Evolutionary conservation across 345 rosid genomes (phyloP).

Genomic region (Cochlearia excelsa): DNA sequence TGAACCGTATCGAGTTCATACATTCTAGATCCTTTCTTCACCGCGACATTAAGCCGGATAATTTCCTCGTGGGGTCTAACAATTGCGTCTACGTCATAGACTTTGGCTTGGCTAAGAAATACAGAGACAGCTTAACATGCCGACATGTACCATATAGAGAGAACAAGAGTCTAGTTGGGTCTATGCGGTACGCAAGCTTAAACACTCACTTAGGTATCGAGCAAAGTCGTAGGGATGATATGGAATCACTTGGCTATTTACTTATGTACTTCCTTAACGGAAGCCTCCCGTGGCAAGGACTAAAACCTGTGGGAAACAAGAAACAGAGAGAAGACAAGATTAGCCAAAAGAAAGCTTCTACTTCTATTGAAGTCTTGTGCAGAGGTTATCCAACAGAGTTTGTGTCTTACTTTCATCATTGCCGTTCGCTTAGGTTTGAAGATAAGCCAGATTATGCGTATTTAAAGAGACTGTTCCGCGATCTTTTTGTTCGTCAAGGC

Average conservation of each 20-base stretch:
- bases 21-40: slow-evolving; percentile 92
- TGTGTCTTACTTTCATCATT: slow-evolving; percentile 91
- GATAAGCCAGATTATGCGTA: slow-evolving; percentile 97
- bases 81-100: slow-evolving; percentile 72
- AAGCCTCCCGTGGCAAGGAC: slow-evolving; percentile 99
- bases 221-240: slow-evolving; percentile 99
- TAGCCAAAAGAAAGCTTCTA: slow-evolving; percentile 93
- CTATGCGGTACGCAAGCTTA: slow-evolving; percentile 99
- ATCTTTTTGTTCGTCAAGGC: slow-evolving; percentile 93
- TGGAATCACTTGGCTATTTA: slow-evolving; percentile 96
- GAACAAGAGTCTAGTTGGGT: slow-evolving; percentile 89
- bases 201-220: slow-evolving; percentile 99
- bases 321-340: slow-evolving; percentile 96
- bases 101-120: slow-evolving; percentile 93
- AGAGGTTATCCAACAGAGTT: slow-evolving; percentile 95
- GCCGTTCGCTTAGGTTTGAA: slow-evolving; percentile 88
- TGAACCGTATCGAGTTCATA: slow-evolving; percentile 82
- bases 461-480: slow-evolving; percentile 87
- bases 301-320: slow-evolving; percentile 82
- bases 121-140: slow-evolving; percentile 74
- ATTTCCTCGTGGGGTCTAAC: slow-evolving; percentile 72
- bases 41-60: slow-evolving; percentile 94
- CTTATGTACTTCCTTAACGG: slow-evolving; percentile 94
- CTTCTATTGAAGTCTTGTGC: slow-evolving; percentile 71
- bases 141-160: slow-evolving; percentile 93